A percentile compares a stretch with the other conserved stretches of the same genome.
phyloP scores from a whole-genome alignment of 1,284 basidiomycete genomes.

The Ustilago sp. region DNA sequence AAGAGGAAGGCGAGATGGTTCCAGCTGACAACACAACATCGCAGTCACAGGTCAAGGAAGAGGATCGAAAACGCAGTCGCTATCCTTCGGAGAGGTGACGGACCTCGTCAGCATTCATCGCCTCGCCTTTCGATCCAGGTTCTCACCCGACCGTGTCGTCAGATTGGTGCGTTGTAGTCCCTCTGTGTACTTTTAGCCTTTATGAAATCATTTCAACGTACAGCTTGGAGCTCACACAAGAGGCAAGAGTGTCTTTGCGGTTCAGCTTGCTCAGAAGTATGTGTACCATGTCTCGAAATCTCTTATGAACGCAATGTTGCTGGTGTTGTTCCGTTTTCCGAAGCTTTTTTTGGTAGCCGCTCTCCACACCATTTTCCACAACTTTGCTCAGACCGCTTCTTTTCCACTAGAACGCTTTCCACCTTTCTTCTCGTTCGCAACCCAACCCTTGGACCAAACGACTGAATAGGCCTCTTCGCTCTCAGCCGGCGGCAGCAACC shows the following conservation, averaged over 20 bases:
- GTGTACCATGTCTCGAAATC: background rate
- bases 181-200: slow-evolving; percentile 23
- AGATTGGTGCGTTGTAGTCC: background rate
- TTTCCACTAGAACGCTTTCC: background rate
- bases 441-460: background rate
- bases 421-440: background rate
- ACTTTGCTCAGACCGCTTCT: slow-evolving; percentile 7
- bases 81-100: slow-evolving; percentile 27
- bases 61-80: slow-evolving; percentile 48
- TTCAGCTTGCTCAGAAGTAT: background rate
- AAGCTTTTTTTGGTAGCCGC: slow-evolving; percentile 2
- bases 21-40: slow-evolving; percentile 14
- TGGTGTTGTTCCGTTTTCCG: slow-evolving; percentile 25
- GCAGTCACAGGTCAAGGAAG: slow-evolving; percentile 29
- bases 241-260: background rate
- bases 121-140: background rate
- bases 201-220: background rate
- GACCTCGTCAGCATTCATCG: background rate
- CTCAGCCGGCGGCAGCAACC: background rate
- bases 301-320: background rate
- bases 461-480: too few species aligned
- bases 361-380: slow-evolving; percentile 27
- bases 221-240: background rate
- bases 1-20: slow-evolving; percentile 44
- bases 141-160: background rate